phyloP scores from a whole-genome alignment of 768 basidiomycete genomes.

The Cystobasidium tubakii region DNA sequence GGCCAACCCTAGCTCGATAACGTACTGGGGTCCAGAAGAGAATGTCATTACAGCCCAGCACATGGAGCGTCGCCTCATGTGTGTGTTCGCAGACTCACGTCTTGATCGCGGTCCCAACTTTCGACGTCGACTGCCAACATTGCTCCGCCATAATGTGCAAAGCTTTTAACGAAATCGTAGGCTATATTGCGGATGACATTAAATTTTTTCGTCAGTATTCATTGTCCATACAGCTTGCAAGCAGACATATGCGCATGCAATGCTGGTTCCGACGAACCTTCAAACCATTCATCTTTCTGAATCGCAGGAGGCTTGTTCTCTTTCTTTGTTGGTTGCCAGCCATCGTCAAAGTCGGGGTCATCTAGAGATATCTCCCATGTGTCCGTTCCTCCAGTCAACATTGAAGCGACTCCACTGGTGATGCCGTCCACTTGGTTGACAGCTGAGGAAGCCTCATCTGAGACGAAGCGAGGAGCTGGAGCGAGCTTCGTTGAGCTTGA shows the following conservation, averaged over 20 bases:
- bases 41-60: background rate
- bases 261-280: too few species aligned
- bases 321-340: background rate
- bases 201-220: too few species aligned
- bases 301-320: constrained; percentile 4
- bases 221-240: too few species aligned
- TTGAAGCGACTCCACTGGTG: background rate
- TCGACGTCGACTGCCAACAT: constrained; percentile 34
- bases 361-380: constrained; percentile 30
- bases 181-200: too few species aligned
- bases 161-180: constrained; percentile 7
- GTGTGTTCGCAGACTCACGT: background rate
- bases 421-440: background rate
- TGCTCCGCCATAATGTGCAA: constrained; percentile 22
- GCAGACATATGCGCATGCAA: too few species aligned
- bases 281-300: constrained; percentile 14
- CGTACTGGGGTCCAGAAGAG: background rate
- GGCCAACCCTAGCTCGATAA: constrained; percentile 24
- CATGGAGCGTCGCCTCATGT: too few species aligned
- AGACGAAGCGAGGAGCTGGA: background rate
- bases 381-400: background rate
- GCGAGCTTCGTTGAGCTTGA: background rate
- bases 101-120: constrained; percentile 20
- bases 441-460: background rate
- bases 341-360: constrained; percentile 31